Percentiles rank a stretch among this genome's conserved stretches.
Conservation (phyloP, 1,284 basidiomycete species). For the Neolentinus lepideus region DNA sequence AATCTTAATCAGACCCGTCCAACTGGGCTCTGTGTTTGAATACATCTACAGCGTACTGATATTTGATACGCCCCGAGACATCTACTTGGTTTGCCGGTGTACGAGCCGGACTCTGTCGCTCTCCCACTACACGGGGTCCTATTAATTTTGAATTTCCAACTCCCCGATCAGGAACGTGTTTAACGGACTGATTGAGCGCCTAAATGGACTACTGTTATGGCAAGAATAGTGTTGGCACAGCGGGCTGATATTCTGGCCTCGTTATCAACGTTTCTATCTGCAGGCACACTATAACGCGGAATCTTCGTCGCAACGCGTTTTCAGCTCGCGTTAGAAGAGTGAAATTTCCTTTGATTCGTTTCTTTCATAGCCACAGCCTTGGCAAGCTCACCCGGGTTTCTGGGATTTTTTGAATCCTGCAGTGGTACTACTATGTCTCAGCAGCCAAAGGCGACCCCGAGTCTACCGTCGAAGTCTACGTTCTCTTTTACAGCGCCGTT, state of each 20-base stretch:
- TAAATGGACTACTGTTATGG: background rate
- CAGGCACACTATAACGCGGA: background rate
- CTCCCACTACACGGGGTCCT: too few species aligned
- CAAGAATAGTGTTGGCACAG: too few species aligned
- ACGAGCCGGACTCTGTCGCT: too few species aligned
- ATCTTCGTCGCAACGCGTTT: background rate
- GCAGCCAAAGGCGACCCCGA: constrained; percentile 6
- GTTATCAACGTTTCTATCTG: background rate
- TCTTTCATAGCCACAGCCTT: background rate
- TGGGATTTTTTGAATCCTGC: background rate
- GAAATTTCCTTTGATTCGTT: background rate
- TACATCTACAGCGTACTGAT: too few species aligned
- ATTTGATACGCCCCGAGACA: too few species aligned
- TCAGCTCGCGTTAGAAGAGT: background rate
- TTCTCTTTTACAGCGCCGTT: constrained; percentile 61
- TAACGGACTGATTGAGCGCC: background rate
- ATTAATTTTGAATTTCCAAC: too few species aligned
- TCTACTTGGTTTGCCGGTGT: too few species aligned
- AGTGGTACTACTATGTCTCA: background rate
- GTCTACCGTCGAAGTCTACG: constrained; percentile 27
- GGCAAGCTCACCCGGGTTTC: background rate
- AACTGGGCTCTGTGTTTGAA: too few species aligned
- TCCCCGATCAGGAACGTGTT: too few species aligned
- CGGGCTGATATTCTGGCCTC: background rate
- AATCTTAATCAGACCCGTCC: too few species aligned